Conservation (phyloP, 352 stramenopile genomes). For the Pythium dissimile region DNA sequence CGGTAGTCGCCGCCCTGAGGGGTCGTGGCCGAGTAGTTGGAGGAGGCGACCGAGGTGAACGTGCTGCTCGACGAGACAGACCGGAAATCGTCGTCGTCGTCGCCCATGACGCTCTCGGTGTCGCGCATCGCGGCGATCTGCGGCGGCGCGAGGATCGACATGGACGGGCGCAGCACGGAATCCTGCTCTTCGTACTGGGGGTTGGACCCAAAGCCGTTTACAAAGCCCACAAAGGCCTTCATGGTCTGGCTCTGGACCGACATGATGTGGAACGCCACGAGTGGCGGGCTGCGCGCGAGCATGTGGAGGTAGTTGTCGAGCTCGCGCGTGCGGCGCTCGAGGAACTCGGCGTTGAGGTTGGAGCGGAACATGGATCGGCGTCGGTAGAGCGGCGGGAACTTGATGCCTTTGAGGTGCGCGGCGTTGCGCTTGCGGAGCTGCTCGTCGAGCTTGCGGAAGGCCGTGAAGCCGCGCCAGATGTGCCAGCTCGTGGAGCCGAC, state of each 20-base stretch:
- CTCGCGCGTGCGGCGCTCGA: conserved; percentile 55
- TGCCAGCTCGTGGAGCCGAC: conserved; percentile 68
- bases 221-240: conserved; percentile 76
- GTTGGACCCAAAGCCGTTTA: conserved; percentile 72
- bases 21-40: conserved; percentile 25
- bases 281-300: conserved; percentile 49
- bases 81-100: conserved; percentile 78
- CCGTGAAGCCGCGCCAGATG: conserved; percentile 79
- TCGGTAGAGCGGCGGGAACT: conserved; percentile 77
- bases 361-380: conserved; percentile 62
- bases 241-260: conserved; percentile 73
- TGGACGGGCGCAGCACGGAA: conserved; percentile 45
- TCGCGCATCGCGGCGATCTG: conserved; percentile 33
- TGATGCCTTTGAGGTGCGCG: conserved; percentile 77
- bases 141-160: conserved; percentile 58
- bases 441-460: conserved; percentile 80
- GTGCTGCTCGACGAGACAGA: conserved; percentile 68
- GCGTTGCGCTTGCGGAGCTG: conserved; percentile 71
- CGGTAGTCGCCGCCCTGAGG: conserved; percentile 52
- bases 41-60: conserved; percentile 52
- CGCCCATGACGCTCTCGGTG: conserved; percentile 66
- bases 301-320: conserved; percentile 77
- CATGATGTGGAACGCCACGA: conserved; percentile 74
- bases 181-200: conserved; percentile 67
- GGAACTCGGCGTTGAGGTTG: conserved; percentile 62